These are phyloP conservation scores for Exophiala alcalophila DNA, from an alignment of 2,329 filamentous ascomycete genomes.

Conservation along the genomic window DNA sequence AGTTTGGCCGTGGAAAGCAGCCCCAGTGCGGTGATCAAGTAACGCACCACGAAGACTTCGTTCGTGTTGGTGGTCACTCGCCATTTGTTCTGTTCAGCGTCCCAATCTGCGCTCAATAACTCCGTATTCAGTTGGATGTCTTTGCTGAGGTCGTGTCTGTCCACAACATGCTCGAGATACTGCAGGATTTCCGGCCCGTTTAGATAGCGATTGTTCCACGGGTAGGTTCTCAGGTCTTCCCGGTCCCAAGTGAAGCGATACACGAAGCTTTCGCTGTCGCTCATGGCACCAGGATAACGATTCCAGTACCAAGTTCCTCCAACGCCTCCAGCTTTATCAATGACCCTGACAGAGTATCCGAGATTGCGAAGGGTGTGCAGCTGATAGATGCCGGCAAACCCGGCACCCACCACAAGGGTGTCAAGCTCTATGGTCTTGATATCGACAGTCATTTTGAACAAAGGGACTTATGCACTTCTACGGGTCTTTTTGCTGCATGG, in stretches of 20 bases:
- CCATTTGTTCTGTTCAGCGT: slow-evolving; percentile 42
- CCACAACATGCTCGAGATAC: slow-evolving; percentile 50
- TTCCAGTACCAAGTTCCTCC: slow-evolving; percentile 41
- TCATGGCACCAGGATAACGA: slow-evolving; percentile 40
- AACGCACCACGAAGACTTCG: slow-evolving; percentile 37
- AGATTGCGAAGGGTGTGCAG: slow-evolving; percentile 52
- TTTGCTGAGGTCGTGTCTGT: slow-evolving; percentile 43
- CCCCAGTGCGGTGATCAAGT: slow-evolving; percentile 41
- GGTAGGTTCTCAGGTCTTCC: slow-evolving; percentile 41
- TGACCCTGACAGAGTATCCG: slow-evolving; percentile 49
- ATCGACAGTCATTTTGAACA: slow-evolving; percentile 5
- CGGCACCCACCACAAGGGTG: slow-evolving; percentile 33
- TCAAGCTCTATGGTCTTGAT: slow-evolving; percentile 26
- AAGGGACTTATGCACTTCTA: slow-evolving; percentile 1
- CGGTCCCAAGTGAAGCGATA: slow-evolving; percentile 42
- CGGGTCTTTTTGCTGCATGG: slow-evolving; percentile 2
- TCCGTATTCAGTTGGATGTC: slow-evolving; percentile 46
- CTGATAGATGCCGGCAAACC: slow-evolving; percentile 48
- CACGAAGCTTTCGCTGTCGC: slow-evolving; percentile 20
- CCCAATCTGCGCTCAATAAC: slow-evolving; percentile 43
- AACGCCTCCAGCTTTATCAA: slow-evolving; percentile 51
- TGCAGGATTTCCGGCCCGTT: slow-evolving; percentile 39
- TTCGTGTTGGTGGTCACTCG: slow-evolving; percentile 41
- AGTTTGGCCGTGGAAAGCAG: slow-evolving; percentile 41
- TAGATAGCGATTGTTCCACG: slow-evolving; percentile 35